Evolutionary conservation across 2,329 filamentous ascomycete species (phyloP).

Genomic region (Fusarium goolgardi): DNA sequence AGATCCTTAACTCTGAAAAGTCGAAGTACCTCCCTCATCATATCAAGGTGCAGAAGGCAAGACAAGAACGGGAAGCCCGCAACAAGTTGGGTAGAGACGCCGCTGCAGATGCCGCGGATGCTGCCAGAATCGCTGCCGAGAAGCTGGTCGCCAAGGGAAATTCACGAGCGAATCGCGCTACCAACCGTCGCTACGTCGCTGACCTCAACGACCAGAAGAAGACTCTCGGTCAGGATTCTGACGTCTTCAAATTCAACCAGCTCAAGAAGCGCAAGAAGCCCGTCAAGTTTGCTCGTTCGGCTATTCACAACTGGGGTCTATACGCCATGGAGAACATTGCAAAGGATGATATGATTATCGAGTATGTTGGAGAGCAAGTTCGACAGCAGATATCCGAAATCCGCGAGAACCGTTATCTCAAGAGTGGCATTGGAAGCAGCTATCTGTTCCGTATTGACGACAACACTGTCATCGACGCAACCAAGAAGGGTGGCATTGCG

Average conservation of each 20-base stretch:
- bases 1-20: conserved; percentile 96
- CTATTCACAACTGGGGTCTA: conserved; percentile 98
- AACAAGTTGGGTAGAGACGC: conserved; percentile 75
- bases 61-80: conserved; percentile 88
- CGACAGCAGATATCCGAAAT: conserved; percentile 98
- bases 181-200: conserved; percentile 92
- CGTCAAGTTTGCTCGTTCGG: conserved; percentile 95
- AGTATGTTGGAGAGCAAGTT: conserved; percentile 98
- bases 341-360: conserved; percentile 99
- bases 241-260: conserved; percentile 97
- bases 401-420: conserved; percentile 89
- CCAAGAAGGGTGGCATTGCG: conserved; percentile 97
- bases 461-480: conserved; percentile 96
- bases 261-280: conserved; percentile 99
- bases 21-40: conserved; percentile 98
- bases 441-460: conserved; percentile 99
- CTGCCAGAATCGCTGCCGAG: conserved; percentile 78
- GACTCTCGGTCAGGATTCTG: conserved; percentile 82
- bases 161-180: conserved; percentile 92
- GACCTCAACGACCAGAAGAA: conserved; percentile 97
- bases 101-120: conserved; percentile 73
- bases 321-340: conserved; percentile 98
- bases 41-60: conserved; percentile 91
- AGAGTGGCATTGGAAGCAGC: conserved; percentile 95
- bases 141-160: conserved; percentile 88